phyloP scores from a whole-genome alignment of 768 basidiomycete genomes.

The Podaxis carcinomalis region DNA sequence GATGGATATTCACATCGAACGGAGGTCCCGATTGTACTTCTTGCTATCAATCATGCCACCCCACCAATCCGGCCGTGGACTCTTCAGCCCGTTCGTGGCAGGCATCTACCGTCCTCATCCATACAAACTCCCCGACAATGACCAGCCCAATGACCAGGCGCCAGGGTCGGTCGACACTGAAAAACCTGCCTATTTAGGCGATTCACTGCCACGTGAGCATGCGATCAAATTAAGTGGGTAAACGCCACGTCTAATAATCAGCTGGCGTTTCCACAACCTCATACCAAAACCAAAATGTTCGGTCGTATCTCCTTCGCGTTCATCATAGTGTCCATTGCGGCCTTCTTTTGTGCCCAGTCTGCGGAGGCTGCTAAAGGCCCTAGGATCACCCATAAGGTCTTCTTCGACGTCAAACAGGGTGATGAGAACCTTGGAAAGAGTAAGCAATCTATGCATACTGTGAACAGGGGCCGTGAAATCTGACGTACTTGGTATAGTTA shows the following conservation, averaged over 20 bases:
- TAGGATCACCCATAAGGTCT: slow-evolving; percentile 88
- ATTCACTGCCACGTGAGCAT: slow-evolving; percentile 1
- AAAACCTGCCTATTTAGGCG: neutral
- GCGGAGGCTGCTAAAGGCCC: slow-evolving; percentile 85
- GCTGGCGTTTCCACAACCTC: slow-evolving; percentile 12
- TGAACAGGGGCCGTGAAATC: slow-evolving; percentile 5
- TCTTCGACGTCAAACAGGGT: slow-evolving; percentile 93
- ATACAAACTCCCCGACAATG: neutral
- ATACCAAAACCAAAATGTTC: slow-evolving; percentile 44
- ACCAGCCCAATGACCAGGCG: neutral
- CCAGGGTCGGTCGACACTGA: neutral
- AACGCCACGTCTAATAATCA: slow-evolving; percentile 22
- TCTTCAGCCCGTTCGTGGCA: neutral
- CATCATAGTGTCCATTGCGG: slow-evolving; percentile 56
- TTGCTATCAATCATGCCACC: neutral
- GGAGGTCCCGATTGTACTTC: neutral
- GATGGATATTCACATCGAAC: neutral
- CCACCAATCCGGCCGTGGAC: neutral
- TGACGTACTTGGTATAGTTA: slow-evolving; percentile 42
- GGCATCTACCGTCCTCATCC: neutral
- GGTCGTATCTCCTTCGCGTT: slow-evolving; percentile 59
- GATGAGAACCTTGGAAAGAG: slow-evolving; percentile 81
- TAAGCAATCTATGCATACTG: slow-evolving; percentile 27
- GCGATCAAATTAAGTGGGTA: neutral
- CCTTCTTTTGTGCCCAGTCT: slow-evolving; percentile 66